These are phyloP conservation scores for Yarrowia divulgata DNA, from an alignment of 805 yeast genomes.

Conservation along the genomic window DNA sequence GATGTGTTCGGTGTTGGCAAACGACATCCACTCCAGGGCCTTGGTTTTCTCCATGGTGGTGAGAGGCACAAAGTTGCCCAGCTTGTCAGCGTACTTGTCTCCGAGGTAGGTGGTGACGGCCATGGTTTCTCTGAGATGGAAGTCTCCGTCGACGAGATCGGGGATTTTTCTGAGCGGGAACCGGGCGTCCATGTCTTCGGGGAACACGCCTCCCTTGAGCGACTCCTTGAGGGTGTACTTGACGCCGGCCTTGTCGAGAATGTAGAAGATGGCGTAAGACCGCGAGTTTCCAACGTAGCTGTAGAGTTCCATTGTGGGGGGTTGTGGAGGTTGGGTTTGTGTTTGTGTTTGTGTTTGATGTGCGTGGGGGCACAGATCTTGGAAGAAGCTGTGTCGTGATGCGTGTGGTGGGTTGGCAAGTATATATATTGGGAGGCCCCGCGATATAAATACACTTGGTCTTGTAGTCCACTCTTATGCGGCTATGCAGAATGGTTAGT, in stretches of 20 bases:
- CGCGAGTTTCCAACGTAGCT: constrained; percentile 34
- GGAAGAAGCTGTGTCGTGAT: neutral
- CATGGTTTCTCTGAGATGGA: constrained; percentile 66
- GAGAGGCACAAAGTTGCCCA: constrained; percentile 65
- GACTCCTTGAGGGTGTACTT: constrained; percentile 33
- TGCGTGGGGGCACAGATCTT: neutral
- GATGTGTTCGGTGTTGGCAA: constrained; percentile 73
- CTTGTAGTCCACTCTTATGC: neutral
- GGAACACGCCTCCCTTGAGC: constrained; percentile 35
- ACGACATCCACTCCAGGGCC: constrained; percentile 79
- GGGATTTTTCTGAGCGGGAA: constrained; percentile 70
- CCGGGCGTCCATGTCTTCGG: constrained; percentile 54
- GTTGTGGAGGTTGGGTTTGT: neutral
- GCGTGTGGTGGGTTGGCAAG: neutral
- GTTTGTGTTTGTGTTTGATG: neutral
- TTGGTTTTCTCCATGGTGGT: constrained; percentile 66
- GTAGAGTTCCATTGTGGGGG: constrained; percentile 19
- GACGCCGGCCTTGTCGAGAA: constrained; percentile 34
- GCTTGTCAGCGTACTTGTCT: constrained; percentile 40
- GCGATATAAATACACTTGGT: neutral
- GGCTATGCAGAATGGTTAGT: neutral
- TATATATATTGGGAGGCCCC: neutral
- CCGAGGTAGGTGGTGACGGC: constrained; percentile 61
- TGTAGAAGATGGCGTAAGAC: constrained; percentile 34
- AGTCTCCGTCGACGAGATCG: constrained; percentile 69